phyloP scores from a whole-genome alignment of 371 early-diverging fungal species.

The Phascolomyces articulosus region DNA sequence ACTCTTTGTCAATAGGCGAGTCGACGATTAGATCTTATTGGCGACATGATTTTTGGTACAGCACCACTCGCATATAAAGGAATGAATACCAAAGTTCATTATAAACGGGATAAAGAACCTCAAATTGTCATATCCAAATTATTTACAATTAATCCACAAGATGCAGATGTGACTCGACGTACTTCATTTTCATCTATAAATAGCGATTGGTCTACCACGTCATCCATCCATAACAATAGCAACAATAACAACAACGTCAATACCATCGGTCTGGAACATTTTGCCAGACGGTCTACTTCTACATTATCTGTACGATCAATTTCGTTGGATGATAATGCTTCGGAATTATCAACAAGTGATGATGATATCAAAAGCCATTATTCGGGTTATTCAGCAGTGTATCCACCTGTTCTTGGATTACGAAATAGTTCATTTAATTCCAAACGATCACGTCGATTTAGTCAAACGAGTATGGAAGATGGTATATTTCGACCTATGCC shows the following conservation, averaged over 20 bases:
- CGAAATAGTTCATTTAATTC: conserved; percentile 34
- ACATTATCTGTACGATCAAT: conserved; percentile 18
- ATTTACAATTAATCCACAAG: conserved; percentile 58
- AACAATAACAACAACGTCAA: background rate
- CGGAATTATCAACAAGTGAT: conserved; percentile 35
- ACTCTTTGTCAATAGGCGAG: conserved; percentile 38
- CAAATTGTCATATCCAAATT: conserved; percentile 67
- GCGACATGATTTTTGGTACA: conserved; percentile 71
- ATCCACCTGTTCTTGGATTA: conserved; percentile 41
- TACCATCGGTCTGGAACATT: conserved; percentile 1
- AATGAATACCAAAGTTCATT: conserved; percentile 69
- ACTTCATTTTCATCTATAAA: conserved; percentile 64
- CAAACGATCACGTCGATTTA: conserved; percentile 56
- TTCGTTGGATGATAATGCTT: conserved; percentile 32
- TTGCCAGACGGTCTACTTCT: conserved; percentile 18
- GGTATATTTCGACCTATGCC: conserved; percentile 67
- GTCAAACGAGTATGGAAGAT: conserved; percentile 69
- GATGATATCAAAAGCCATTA: conserved; percentile 41
- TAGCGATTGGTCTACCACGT: conserved; percentile 59
- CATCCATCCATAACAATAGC: conserved; percentile 27
- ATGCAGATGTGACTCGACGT: conserved; percentile 47
- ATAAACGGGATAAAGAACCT: conserved; percentile 53
- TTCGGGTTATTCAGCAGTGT: conserved; percentile 21
- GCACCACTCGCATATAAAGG: conserved; percentile 72
- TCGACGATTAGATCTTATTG: conserved; percentile 52